Evolutionary conservation across 345 rosid species (phyloP).

Genomic region (Corymbia maculata): DNA sequence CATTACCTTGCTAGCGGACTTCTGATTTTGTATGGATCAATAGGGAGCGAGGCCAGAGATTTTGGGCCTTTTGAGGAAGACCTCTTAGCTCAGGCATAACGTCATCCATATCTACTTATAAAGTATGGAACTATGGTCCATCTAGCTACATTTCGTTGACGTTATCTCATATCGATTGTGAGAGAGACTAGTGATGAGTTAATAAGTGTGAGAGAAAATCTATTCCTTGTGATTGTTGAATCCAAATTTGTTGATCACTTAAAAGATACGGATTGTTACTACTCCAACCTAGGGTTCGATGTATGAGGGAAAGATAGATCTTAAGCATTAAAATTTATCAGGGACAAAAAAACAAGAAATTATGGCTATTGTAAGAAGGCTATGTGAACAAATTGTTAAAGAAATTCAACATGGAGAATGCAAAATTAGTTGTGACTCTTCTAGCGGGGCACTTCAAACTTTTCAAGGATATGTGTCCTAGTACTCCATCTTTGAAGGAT

Average conservation of each 20-base stretch:
- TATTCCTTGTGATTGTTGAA: not conserved
- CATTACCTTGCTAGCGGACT: not conserved
- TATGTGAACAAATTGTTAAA: not conserved
- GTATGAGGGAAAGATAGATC: not conserved
- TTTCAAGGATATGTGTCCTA: not conserved
- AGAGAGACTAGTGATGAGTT: not conserved
- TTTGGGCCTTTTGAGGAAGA: not conserved
- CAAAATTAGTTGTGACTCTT: not conserved
- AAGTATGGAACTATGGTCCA: not conserved
- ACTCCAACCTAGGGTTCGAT: not conserved
- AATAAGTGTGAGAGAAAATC: not conserved
- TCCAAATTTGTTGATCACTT: too few relatives aligned
- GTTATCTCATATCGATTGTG: not conserved
- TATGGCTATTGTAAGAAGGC: not conserved
- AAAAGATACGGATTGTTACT: not conserved
- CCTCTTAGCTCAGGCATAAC: not conserved
- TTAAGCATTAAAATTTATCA: too few relatives aligned
- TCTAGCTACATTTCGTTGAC: not conserved
- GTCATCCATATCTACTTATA: not conserved
- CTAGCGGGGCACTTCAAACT: not conserved
- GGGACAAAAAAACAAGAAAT: not conserved
- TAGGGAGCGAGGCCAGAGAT: not conserved
- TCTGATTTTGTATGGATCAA: not conserved
- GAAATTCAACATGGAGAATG: too few relatives aligned
- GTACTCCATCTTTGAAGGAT: not conserved